Evolutionary conservation across 805 yeast species (phyloP).

Genomic region (Citeromyces matritensis): DNA sequence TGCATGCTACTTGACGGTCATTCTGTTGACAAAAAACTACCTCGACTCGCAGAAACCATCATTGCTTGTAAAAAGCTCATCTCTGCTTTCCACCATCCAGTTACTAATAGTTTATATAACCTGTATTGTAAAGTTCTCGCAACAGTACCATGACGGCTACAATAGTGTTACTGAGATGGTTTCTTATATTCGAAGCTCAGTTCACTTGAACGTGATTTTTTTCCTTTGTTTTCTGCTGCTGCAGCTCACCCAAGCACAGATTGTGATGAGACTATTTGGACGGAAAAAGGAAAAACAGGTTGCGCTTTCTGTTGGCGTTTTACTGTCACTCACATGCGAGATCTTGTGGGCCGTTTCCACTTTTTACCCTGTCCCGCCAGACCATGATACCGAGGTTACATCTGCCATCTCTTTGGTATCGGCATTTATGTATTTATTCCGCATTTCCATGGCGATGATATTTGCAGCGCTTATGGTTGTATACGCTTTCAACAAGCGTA

Average conservation of each 20-base stretch:
- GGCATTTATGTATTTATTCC: constrained; percentile 57
- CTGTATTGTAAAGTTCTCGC: constrained; percentile 26
- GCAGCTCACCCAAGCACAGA: constrained; percentile 58
- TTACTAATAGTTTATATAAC: constrained; percentile 32
- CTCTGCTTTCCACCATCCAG: constrained; percentile 38
- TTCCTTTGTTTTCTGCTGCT: constrained; percentile 40
- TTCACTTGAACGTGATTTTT: constrained; percentile 35
- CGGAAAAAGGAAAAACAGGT: constrained; percentile 55
- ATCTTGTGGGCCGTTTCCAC: constrained; percentile 57
- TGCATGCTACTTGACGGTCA: constrained; percentile 44
- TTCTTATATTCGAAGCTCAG: constrained; percentile 23
- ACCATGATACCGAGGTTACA: constrained; percentile 13
- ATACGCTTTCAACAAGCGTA: constrained; percentile 33
- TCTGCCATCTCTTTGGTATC: constrained; percentile 44
- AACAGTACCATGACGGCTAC: constrained; percentile 30
- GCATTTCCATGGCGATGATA: constrained; percentile 57
- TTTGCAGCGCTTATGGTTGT: constrained; percentile 52
- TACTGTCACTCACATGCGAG: constrained; percentile 40
- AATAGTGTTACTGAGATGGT: constrained; percentile 28
- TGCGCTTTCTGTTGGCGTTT: constrained; percentile 41
- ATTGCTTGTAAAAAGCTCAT: constrained; percentile 29
- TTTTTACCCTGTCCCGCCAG: constrained; percentile 13
- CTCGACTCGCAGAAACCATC: constrained; percentile 40
- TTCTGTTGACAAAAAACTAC: constrained; percentile 45
- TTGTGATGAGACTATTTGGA: constrained; percentile 50